phyloP scores from a whole-genome alignment of 129 eudicot genomes.

The Heracleum sosnowskyi region DNA sequence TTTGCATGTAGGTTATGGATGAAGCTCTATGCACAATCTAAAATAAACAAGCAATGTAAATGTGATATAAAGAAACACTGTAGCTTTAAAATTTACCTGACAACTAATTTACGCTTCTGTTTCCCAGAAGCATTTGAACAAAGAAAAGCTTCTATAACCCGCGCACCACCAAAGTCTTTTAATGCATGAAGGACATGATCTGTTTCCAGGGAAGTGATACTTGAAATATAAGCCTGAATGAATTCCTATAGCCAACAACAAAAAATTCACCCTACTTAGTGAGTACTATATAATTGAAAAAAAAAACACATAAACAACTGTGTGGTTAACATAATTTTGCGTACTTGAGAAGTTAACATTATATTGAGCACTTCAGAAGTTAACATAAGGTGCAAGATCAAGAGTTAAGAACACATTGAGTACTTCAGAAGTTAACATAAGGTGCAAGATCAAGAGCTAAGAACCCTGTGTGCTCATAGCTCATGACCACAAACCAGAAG shows the following conservation, averaged over 20 bases:
- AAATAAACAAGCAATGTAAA: background rate
- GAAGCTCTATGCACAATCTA: background rate
- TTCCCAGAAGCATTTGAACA: slow-evolving; percentile 62
- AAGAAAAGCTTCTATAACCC: slow-evolving; percentile 94
- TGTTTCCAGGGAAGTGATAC: slow-evolving; percentile 79
- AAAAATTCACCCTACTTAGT: background rate
- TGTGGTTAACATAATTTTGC: background rate
- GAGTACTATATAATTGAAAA: background rate
- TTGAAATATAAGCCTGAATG: slow-evolving; percentile 62
- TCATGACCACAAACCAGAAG: background rate
- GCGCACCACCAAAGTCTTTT: slow-evolving; percentile 82
- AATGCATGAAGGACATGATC: slow-evolving; percentile 49
- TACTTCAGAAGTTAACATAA: background rate
- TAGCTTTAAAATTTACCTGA: slow-evolving; percentile 41
- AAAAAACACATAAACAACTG: background rate
- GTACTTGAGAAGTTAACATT: too few species aligned
- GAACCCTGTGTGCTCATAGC: background rate
- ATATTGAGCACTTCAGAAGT: background rate
- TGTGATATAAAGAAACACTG: background rate
- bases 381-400: background rate
- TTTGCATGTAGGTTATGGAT: background rate
- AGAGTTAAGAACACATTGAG: background rate
- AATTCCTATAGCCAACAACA: slow-evolving; percentile 47
- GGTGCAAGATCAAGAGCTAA: background rate
- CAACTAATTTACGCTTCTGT: slow-evolving; percentile 70